These are phyloP conservation scores for Oropetium thomaeum DNA, from an alignment of 176 grass and related monocot genomes.

Conservation along the genomic window DNA sequence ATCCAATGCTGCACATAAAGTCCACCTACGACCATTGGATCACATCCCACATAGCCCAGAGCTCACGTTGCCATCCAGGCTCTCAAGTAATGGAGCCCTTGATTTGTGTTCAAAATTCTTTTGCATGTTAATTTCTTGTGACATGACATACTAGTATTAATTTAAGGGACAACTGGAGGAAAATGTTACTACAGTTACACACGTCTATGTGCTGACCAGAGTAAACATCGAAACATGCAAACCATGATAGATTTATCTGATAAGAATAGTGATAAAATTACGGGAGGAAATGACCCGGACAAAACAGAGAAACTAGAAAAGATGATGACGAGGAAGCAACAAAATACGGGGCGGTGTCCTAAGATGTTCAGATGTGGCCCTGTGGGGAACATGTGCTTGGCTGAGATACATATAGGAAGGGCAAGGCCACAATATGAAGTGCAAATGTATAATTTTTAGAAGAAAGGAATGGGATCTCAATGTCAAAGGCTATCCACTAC, in stretches of 20 bases:
- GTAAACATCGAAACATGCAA: background rate
- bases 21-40: background rate
- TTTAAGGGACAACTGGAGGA: background rate
- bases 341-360: no score
- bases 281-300: background rate
- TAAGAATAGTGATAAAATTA: background rate
- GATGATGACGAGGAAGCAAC: background rate
- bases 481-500: background rate
- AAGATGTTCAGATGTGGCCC: no score
- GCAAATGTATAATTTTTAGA: background rate
- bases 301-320: background rate
- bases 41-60: no score
- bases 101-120: no score
- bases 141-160: background rate
- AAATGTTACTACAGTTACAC: background rate
- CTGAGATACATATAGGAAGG: background rate
- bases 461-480: background rate
- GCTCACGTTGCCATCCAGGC: no score
- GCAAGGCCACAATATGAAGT: background rate
- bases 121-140: no score
- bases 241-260: background rate
- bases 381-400: background rate
- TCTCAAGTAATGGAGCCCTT: no score
- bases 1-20: background rate
- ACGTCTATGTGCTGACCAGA: background rate